phyloP scores from a whole-genome alignment of 202 grass and related monocot species.

The Setaria viridis region DNA sequence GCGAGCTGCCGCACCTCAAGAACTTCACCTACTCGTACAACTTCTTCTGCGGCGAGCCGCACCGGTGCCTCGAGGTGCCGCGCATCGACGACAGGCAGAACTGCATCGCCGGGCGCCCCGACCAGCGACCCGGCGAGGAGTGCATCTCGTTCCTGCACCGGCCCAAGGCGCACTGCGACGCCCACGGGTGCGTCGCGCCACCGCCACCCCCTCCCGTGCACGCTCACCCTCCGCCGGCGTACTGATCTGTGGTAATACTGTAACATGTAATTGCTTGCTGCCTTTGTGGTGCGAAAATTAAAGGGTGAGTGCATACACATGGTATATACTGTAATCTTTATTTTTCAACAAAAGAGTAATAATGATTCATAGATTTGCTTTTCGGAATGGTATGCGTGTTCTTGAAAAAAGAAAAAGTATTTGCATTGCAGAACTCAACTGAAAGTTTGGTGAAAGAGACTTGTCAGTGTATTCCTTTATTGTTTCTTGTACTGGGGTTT shows the following conservation, averaged over 20 bases:
- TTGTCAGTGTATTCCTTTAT: neutral
- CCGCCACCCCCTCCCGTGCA: conserved; percentile 44
- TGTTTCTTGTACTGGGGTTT: conserved; percentile 20
- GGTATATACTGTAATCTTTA: conserved; percentile 52
- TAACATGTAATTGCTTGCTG: conserved; percentile 38
- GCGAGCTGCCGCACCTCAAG: conserved; percentile 63
- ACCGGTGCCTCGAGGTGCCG: conserved; percentile 53
- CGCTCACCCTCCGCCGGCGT: conserved; percentile 48
- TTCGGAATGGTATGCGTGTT: neutral
- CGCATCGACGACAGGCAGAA: conserved; percentile 63
- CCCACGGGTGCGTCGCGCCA: conserved; percentile 64
- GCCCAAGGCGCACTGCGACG: conserved; percentile 65
- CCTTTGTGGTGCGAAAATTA: conserved; percentile 38
- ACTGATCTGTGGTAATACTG: conserved; percentile 48
- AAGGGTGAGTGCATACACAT: conserved; percentile 42
- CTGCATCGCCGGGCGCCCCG: conserved; percentile 63
- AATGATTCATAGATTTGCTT: conserved; percentile 40
- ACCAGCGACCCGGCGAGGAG: conserved; percentile 63
- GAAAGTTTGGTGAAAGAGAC: conserved; percentile 25
- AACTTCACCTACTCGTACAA: conserved; percentile 87
- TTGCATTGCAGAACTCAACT: conserved; percentile 24
- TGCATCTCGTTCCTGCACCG: conserved; percentile 66
- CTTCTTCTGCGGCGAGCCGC: conserved; percentile 71
- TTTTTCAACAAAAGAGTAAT: conserved; percentile 48
- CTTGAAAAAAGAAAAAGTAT: neutral